These are phyloP conservation scores for Cyberlindnera mrakii DNA, from an alignment of 805 yeast genomes.

Conservation along the genomic window DNA sequence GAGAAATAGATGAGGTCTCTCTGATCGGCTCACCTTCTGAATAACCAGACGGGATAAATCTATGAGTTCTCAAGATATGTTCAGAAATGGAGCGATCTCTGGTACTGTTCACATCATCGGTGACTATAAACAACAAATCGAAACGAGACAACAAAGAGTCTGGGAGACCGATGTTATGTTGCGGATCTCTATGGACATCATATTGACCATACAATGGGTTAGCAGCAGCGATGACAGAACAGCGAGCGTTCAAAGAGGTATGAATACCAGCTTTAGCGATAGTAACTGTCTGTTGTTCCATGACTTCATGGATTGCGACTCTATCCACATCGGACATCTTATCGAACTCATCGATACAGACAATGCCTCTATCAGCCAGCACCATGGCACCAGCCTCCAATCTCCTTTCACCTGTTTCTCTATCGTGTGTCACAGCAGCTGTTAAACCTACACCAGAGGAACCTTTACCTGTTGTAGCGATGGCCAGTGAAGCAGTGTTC, in stretches of 20 bases:
- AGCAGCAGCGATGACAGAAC: constrained; percentile 96
- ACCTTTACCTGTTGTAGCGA: constrained; percentile 98
- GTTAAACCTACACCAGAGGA: constrained; percentile 99
- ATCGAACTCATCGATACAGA: constrained; percentile 98
- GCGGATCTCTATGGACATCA: constrained; percentile 93
- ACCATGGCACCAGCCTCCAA: constrained; percentile 99
- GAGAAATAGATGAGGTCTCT: constrained; percentile 61
- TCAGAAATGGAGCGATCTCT: constrained; percentile 86
- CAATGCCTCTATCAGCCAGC: constrained; percentile 92
- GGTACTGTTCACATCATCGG: constrained; percentile 85
- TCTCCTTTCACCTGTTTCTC: constrained; percentile 94
- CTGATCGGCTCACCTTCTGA: constrained; percentile 92
- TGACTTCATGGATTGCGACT: constrained; percentile 98
- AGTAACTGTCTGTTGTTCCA: constrained; percentile 99
- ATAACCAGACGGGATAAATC: constrained; percentile 81
- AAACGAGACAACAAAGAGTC: constrained; percentile 96
- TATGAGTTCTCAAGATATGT: constrained; percentile 91
- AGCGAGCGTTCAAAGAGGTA: constrained; percentile 91
- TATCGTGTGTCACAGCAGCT: constrained; percentile 95
- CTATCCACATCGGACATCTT: constrained; percentile 96
- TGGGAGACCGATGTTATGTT: constrained; percentile 92
- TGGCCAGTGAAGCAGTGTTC: constrained; percentile 91
- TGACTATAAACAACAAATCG: constrained; percentile 89
- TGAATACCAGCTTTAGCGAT: constrained; percentile 98
- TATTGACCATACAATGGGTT: constrained; percentile 97